Conservation (phyloP, 176 grass and related monocot genomes). For the Zoysia pacifica region DNA sequence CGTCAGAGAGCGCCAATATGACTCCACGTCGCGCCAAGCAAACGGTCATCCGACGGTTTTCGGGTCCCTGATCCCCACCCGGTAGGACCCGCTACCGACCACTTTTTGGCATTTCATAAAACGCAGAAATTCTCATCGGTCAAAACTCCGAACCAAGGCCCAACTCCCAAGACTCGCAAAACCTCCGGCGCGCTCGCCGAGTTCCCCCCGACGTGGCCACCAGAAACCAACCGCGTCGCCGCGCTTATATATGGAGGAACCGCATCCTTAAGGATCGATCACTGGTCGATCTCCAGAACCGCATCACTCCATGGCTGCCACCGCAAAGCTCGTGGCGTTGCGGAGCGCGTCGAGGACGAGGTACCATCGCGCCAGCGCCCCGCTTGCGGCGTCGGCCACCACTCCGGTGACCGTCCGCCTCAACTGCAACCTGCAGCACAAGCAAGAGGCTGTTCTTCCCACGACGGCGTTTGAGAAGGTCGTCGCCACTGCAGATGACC, state of each 20-base stretch:
- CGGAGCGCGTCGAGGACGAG: background rate
- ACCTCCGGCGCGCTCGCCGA: background rate
- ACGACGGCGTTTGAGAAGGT: background rate
- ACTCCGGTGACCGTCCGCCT: conserved; percentile 3
- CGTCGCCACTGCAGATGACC: background rate
- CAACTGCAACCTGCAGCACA: background rate
- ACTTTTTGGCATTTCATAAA: conserved; percentile 25
- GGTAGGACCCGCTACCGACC: conserved; percentile 41
- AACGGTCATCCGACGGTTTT: background rate
- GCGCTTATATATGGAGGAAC: conserved; percentile 14
- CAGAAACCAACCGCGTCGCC: conserved; percentile 1
- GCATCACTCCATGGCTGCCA: background rate
- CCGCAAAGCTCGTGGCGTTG: background rate
- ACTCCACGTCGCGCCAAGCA: background rate
- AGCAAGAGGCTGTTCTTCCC: background rate
- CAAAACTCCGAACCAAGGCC: conserved; percentile 13
- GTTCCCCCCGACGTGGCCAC: background rate
- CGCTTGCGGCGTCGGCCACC: background rate
- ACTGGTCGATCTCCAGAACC: background rate
- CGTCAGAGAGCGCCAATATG: too few relatives aligned
- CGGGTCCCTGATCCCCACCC: background rate
- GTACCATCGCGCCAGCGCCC: background rate
- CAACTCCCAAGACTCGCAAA: background rate
- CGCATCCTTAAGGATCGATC: background rate
- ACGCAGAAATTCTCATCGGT: background rate